These are phyloP conservation scores for Exidia glandulosa DNA, from an alignment of 768 basidiomycete genomes.

Conservation along the genomic window DNA sequence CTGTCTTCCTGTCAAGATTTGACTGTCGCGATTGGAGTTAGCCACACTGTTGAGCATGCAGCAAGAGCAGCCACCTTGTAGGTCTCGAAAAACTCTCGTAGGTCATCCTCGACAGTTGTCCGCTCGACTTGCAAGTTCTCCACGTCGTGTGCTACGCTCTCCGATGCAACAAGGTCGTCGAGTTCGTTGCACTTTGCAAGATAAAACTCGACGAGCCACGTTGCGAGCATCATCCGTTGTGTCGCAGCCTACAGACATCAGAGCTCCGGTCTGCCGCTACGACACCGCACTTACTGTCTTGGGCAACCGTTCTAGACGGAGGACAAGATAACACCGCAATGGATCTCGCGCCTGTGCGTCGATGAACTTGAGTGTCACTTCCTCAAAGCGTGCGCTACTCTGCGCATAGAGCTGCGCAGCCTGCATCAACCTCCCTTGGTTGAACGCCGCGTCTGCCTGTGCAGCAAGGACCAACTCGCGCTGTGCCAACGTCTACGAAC, in stretches of 20 bases:
- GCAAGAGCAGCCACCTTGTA: slow-evolving; percentile 57
- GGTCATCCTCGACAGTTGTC: slow-evolving; percentile 80
- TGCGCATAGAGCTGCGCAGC: slow-evolving; percentile 90
- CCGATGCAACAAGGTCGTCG: slow-evolving; percentile 87
- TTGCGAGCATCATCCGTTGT: slow-evolving; percentile 94
- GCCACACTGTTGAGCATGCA: neutral
- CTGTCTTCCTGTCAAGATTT: slow-evolving; percentile 73
- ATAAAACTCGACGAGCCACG: slow-evolving; percentile 97
- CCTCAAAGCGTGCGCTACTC: slow-evolving; percentile 80
- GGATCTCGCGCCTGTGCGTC: slow-evolving; percentile 87
- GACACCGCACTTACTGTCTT: slow-evolving; percentile 49
- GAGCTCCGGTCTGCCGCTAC: neutral
- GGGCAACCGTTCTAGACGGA: slow-evolving; percentile 72
- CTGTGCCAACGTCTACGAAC: slow-evolving; percentile 66
- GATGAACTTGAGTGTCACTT: slow-evolving; percentile 80
- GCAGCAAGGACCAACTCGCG: slow-evolving; percentile 73
- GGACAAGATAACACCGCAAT: slow-evolving; percentile 78
- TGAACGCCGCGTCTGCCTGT: slow-evolving; percentile 74
- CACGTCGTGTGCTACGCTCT: slow-evolving; percentile 67
- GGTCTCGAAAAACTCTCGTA: slow-evolving; percentile 84
- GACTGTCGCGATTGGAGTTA: slow-evolving; percentile 39
- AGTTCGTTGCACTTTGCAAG: slow-evolving; percentile 93
- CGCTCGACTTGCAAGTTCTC: slow-evolving; percentile 77
- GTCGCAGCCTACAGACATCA: slow-evolving; percentile 57
- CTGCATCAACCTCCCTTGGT: slow-evolving; percentile 72